Evolutionary conservation across 2,329 filamentous ascomycete species (phyloP), one percentile per base, ranked within the genome.

Genomic region (Arthrinium phaeospermum): DNA sequence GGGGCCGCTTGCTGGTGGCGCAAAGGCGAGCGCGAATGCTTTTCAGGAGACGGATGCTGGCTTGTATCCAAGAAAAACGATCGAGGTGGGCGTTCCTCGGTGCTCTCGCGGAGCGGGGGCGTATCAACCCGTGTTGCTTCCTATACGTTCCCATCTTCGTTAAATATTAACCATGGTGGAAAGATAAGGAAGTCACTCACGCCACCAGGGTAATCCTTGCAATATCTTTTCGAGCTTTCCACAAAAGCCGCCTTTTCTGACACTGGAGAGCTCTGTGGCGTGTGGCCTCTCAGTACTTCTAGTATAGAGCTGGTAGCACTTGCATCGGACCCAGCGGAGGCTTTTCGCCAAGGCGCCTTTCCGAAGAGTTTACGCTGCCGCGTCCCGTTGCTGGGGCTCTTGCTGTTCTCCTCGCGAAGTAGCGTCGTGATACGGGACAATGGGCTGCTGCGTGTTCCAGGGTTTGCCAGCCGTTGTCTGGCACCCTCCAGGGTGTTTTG

Each of bases 91-190:
- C 82, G 81, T 67, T 81, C 82, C 19, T 79, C 78, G 12, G 80
- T 82, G 53, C 80, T 79, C 72, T 85, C 82, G 27, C 81, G 81
- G 27, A 86, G 75, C 0, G 85, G 85, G 1, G 86, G 86, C 3
- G 86, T 88, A 69, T 81, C 82, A 16, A 88, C 78, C 5, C 86
- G 82, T n/a, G 78, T 82, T 6, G 86, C 86, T 80, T 88, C 86
- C 86, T 88, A 68, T 27, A 64, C 34, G 22, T 41, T n/a, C 19
- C 14, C 30, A 10, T 10, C 34, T 44, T 45, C 5, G 41, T 22
- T 24, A 47, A 34, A 24, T 34, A 51, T 34, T 19, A 41, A 27
- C 22, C 19, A 37, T 30, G 27, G 19, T 46, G 37, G 4, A 19
- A 34, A 22, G 7, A 14, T 13, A 4, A 41, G 13, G 57, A 27